Evolutionary conservation across 1,284 basidiomycete genomes (phyloP).

Genomic region (Rhodotorula glutinis): DNA sequence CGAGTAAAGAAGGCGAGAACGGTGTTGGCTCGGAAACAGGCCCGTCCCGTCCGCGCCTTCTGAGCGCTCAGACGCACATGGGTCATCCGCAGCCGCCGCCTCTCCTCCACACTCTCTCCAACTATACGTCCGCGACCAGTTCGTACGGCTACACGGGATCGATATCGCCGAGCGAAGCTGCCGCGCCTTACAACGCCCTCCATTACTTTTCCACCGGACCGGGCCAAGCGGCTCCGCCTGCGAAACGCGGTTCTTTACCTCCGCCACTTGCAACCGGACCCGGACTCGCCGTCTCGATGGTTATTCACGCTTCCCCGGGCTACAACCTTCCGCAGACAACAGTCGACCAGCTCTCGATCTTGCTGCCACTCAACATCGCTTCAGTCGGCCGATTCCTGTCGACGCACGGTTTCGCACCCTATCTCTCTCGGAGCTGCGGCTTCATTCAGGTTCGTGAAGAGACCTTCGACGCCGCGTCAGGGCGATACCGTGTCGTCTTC

Average conservation of each 20-base stretch:
- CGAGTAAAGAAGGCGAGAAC: neutral
- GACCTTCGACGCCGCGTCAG: conserved; percentile 14
- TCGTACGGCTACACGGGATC: neutral
- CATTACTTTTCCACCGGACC: no score
- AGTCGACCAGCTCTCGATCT: conserved; percentile 33
- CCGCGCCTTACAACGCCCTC: neutral
- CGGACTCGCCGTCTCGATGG: conserved; percentile 22
- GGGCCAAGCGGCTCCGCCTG: neutral
- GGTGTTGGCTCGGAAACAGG: neutral
- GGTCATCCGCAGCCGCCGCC: conserved; percentile 5
- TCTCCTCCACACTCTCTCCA: conserved; percentile 8
- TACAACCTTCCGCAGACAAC: conserved; percentile 25
- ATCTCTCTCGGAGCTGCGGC: conserved; percentile 13
- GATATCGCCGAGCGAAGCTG: neutral
- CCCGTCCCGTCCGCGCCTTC: neutral
- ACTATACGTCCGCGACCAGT: conserved; percentile 14
- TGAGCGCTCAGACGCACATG: conserved; percentile 2
- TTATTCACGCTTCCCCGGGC: conserved; percentile 22
- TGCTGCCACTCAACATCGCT: conserved; percentile 29
- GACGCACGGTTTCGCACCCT: conserved; percentile 31
- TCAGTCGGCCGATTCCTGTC: conserved; percentile 29
- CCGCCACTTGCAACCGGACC: conserved; percentile 5
- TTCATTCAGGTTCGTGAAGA: conserved; percentile 16
- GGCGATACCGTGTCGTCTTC: conserved; percentile 19
- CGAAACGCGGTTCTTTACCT: neutral